Evolutionary conservation across 129 eudicot genomes (phyloP), one percentile per base, ranked within the genome.

Genomic region (Flaveria robusta): DNA sequence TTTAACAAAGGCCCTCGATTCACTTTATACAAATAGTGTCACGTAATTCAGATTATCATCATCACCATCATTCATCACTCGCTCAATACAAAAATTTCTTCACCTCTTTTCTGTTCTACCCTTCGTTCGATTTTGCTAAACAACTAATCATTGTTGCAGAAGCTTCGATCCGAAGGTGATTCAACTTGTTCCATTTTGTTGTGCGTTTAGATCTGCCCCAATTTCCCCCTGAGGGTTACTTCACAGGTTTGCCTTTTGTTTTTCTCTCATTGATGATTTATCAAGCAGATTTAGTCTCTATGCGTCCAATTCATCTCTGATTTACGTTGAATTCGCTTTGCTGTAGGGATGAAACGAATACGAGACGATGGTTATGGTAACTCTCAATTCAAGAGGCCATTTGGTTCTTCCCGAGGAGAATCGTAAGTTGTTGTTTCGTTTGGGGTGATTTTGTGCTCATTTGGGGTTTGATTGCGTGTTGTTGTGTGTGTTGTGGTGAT

Each of bases 341-440:
- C 23, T 43, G 66, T 71, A 93, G 96, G 79, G 79, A 90, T 93
- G 97, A 93, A 93, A 89, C 86, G 98, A 51, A 66, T 87, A 68
- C 84, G 97, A 12, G 97, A 90, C 70, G 98, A 93, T 81, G 88
- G 41, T 22, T 86, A 77, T 71, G 77, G 70, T 18, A 90, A 77
- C 83, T 84, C 92, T 75, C 97, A 87, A 82, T 85, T 88, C 70
- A 93, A 90, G 81, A 84, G 97, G 68, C 96, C 93, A 46, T 93
- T 88, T 77, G 97, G 83, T 73, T 77, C 97, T 73, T 85, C 97
- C 75, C 89, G 97, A 5, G 96, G 84, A 55, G 98, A 93, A 87
- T 85, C 97, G 98, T 95, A 75, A 83, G 99, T 65, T 86, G 0
- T 59, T 9, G 24, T 55, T 19, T 19, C 10, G 4, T 1, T 0